phyloP scores from a whole-genome alignment of 2,329 filamentous ascomycete species.

The Ophiostoma populinum region DNA sequence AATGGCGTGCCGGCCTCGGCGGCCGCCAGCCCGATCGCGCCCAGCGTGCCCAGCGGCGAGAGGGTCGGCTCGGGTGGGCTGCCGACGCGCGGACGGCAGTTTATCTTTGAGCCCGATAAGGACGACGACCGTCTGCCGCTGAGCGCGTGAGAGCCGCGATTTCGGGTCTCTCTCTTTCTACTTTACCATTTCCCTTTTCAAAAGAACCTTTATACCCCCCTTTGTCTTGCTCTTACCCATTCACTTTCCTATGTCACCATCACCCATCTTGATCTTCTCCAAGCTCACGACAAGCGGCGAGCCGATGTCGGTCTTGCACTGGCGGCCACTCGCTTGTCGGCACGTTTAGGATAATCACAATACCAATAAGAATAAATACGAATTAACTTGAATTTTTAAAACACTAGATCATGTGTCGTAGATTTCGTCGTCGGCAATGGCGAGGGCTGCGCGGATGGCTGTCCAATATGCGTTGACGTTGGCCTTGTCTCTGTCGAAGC shows the following conservation, averaged over 20 bases:
- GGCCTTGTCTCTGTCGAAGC: background rate
- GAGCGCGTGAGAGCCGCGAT: conserved; percentile 12
- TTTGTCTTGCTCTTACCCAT: background rate
- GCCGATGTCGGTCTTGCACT: too few relatives aligned
- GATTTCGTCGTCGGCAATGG: conserved; percentile 5
- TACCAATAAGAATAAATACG: too few relatives aligned
- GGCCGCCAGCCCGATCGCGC: background rate
- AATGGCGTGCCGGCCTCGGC: conserved; percentile 16
- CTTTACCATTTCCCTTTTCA: background rate
- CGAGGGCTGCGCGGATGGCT: conserved; percentile 2
- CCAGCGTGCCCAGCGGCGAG: background rate
- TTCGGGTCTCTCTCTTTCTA: background rate
- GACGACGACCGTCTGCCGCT: conserved; percentile 14
- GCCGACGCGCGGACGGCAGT: conserved; percentile 13
- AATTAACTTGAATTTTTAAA: too few relatives aligned
- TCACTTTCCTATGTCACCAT: background rate
- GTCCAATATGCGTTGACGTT: conserved; percentile 4
- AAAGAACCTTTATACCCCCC: conserved; percentile 7
- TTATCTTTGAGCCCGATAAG: conserved; percentile 18
- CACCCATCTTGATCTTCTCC: background rate
- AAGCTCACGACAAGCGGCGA: background rate
- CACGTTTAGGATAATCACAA: too few relatives aligned
- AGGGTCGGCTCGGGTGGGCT: background rate
- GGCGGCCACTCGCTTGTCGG: too few relatives aligned
- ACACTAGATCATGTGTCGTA: background rate